phyloP scores from a whole-genome alignment of 257 asterid genomes.

The Nicotiana paniculata region DNA sequence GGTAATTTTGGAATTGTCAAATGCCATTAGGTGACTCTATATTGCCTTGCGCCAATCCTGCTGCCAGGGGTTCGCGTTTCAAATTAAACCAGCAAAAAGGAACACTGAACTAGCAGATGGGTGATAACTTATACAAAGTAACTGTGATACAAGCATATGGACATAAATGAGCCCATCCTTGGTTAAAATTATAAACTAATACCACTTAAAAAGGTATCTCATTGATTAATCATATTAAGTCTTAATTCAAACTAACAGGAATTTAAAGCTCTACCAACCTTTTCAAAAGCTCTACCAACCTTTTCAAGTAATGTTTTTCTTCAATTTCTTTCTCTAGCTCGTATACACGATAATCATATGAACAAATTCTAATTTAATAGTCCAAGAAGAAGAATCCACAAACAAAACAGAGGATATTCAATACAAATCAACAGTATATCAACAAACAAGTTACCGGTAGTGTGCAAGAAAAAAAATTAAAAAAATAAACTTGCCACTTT shows the following conservation, averaged over 20 bases:
- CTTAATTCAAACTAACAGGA: neutral
- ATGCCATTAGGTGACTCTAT: neutral
- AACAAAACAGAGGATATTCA: neutral
- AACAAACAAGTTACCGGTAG: neutral
- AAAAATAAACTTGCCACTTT: conserved; percentile 35
- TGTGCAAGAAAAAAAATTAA: neutral
- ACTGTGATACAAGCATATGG: neutral
- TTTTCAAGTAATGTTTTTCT: neutral
- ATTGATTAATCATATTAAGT: neutral
- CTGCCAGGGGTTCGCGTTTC: neutral
- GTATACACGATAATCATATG: neutral
- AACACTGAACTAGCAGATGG: neutral
- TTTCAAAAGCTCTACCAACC: neutral
- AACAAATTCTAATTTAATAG: neutral
- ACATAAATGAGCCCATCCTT: neutral
- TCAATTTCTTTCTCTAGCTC: neutral
- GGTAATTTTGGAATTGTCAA: neutral
- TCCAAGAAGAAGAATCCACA: neutral
- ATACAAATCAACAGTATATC: neutral
- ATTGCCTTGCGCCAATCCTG: neutral
- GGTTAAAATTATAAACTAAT: neutral
- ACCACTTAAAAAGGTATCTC: neutral
- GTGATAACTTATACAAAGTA: neutral
- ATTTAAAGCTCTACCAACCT: neutral
- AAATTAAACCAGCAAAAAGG: neutral